Base-by-base conservation (phyloP, 257 asterid genomes). In the Solanum habrochaites region DNA sequence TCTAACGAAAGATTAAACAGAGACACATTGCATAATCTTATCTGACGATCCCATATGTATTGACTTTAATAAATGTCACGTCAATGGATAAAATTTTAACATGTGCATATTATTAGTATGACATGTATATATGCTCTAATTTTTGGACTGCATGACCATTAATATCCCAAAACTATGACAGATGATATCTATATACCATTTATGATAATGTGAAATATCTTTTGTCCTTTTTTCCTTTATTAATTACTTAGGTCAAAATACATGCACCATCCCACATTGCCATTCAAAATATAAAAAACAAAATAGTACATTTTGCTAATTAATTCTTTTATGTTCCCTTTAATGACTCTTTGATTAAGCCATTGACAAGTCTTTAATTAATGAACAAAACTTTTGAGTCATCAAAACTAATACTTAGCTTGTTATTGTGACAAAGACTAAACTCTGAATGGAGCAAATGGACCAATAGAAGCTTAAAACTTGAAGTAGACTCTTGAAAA, bases 401-500 rank as follows among this genome's bases (percentile, higher is more conserved):
- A 80, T 80, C 84, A 80, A 10, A 80, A 47, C 80, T 18, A 70
- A 15, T 83, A 86, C 45, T 56, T 56, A 56, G 64, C 64, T 83
- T 86, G 25, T 85, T 39, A 45, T 35, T 73, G 86, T 86, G 71
- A 69, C 25, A 67, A 83, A 67, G 87, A 75, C 56, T 64, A 7
- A 77, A 71, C 56, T 85, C 80, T 39, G 83, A 66, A 27, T 85
- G 58, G 86, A 64, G 83, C 87, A 87, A 40, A 90, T 90, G 93
- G 94, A 87, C 91, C 88, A 88, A 86, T 81, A 72, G 80, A 64
- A 78, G 66, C 87, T 83, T 20, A 85, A 89, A 86, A 86, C 94
- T 90, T 95, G 77, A 85, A 78, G 69, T 32, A 91, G 77, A 85
- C 86, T 87, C 85, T 37, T 43, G 52, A 56, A 43, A 82, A 72